phyloP scores from a whole-genome alignment of 2,329 filamentous ascomycete species.

The Cladophialophora psammophila region DNA sequence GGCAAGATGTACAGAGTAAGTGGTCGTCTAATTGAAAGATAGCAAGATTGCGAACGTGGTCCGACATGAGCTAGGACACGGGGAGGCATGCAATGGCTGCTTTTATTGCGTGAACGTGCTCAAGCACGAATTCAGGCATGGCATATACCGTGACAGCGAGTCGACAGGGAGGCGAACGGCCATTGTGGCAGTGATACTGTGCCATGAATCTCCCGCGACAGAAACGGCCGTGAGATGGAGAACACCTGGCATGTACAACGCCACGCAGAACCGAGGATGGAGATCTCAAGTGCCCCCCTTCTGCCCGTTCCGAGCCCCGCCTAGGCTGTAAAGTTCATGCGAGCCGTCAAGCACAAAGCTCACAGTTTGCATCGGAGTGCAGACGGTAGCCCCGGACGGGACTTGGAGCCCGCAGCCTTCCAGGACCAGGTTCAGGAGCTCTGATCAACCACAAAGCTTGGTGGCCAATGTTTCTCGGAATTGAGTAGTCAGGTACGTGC shows the following conservation, averaged over 20 bases:
- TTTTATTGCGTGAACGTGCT: not conserved
- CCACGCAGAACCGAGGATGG: slow-evolving; percentile 20
- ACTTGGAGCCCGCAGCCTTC: slow-evolving; percentile 1
- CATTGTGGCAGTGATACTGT: slow-evolving; percentile 4
- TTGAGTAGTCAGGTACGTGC: slow-evolving; percentile 17
- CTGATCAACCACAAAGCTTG: not conserved
- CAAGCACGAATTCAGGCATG: not conserved
- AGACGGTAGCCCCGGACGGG: not conserved
- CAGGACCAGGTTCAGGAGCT: slow-evolving; percentile 3
- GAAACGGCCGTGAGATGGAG: slow-evolving; percentile 4
- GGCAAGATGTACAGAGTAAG: not conserved
- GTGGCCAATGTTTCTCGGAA: not conserved
- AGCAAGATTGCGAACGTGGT: not conserved
- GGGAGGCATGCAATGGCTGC: not conserved
- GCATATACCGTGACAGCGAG: not conserved
- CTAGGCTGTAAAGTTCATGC: slow-evolving; percentile 6
- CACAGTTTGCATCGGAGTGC: slow-evolving; percentile 15
- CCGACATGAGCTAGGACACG: not conserved
- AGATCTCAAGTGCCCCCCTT: slow-evolving; percentile 4
- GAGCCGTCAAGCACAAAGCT: slow-evolving; percentile 2
- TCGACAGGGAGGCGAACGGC: not conserved
- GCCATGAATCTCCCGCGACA: not conserved
- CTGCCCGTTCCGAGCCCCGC: slow-evolving; percentile 8
- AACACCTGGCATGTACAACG: not conserved
- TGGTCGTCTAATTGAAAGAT: not conserved